Percentiles rank a stretch among this genome's conserved stretches.
Evolutionary conservation across 768 basidiomycete genomes (phyloP).

Genomic region (Lentinula edodes): DNA sequence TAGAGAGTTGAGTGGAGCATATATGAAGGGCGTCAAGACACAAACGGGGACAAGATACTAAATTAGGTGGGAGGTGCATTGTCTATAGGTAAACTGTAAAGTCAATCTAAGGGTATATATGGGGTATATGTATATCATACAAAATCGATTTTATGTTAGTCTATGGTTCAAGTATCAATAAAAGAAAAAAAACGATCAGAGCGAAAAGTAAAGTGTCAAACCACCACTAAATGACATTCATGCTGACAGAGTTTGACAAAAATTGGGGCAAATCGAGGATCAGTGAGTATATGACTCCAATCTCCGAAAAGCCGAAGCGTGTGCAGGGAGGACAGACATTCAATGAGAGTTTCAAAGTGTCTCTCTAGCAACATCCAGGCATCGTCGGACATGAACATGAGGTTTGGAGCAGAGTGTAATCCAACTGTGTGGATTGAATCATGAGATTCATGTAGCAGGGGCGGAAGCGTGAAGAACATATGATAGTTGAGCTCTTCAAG

Average conservation of each 20-base stretch:
- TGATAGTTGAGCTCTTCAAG: constrained; percentile 53
- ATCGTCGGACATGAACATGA: constrained; percentile 28
- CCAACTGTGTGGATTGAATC: constrained; percentile 39
- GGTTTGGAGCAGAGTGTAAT: constrained; percentile 45
- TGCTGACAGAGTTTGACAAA: constrained; percentile 25
- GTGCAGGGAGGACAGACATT: constrained; percentile 39
- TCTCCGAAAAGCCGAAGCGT: constrained; percentile 46
- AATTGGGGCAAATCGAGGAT: constrained; percentile 31
- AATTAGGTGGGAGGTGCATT: constrained; percentile 23
- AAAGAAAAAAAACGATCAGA: not conserved
- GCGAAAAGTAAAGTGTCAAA: not conserved
- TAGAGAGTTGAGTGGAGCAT: too few relatives aligned
- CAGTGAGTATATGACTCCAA: constrained; percentile 36
- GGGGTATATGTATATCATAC: not conserved
- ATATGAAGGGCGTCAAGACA: not conserved
- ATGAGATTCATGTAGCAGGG: constrained; percentile 14
- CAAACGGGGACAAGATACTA: not conserved
- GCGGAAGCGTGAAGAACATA: constrained; percentile 40
- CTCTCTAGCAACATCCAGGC: constrained; percentile 35
- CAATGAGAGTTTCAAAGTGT: constrained; percentile 43
- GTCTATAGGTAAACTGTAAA: not conserved
- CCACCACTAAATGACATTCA: constrained; percentile 20
- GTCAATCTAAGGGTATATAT: not conserved
- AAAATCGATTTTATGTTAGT: too few relatives aligned
- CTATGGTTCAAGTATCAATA: too few relatives aligned